These are phyloP conservation scores for Dothideomycetes sp. DNA, from an alignment of 2,329 filamentous ascomycete species.

Conservation along the genomic window DNA sequence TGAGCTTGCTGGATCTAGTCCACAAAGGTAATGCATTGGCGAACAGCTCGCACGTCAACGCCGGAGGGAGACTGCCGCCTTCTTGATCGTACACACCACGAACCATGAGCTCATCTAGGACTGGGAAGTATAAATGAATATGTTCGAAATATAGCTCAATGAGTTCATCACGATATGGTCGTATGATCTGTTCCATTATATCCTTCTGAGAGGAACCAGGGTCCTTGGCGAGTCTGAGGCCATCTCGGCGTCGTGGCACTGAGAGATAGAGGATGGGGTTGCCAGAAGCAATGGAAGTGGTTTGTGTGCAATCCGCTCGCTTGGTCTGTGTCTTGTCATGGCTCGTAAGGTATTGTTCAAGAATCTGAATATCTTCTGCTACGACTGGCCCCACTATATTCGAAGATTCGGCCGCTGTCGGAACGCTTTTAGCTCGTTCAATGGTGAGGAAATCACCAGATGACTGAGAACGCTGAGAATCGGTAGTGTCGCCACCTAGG, in stretches of 20 bases:
- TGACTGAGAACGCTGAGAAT: neutral
- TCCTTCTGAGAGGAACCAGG: slow-evolving; percentile 5
- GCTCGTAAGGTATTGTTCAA: slow-evolving; percentile 2
- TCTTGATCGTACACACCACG: no score
- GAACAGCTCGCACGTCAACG: slow-evolving; percentile 3
- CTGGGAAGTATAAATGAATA: no score
- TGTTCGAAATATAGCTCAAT: slow-evolving; percentile 4
- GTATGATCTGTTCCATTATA: slow-evolving; percentile 2
- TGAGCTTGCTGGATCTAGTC: slow-evolving; percentile 1
- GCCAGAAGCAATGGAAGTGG: slow-evolving; percentile 1
- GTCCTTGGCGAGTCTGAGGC: slow-evolving; percentile 4
- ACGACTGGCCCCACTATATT: slow-evolving; percentile 3
- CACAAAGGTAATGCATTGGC: slow-evolving; percentile 3
- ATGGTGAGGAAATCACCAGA: slow-evolving; percentile 2
- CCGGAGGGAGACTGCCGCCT: neutral
- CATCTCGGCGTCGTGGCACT: slow-evolving; percentile 3
- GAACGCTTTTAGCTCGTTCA: slow-evolving; percentile 3
- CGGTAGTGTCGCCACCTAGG: neutral
- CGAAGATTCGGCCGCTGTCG: slow-evolving; percentile 2
- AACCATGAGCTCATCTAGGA: no score
- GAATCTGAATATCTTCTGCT: slow-evolving; percentile 2
- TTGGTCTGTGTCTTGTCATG: neutral
- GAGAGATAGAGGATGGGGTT: slow-evolving; percentile 6
- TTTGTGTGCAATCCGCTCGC: neutral
- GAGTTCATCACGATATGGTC: slow-evolving; percentile 2